These are phyloP conservation scores for Elymus sibiricus DNA, from an alignment of 176 grass and related monocot genomes.

Conservation along the genomic window DNA sequence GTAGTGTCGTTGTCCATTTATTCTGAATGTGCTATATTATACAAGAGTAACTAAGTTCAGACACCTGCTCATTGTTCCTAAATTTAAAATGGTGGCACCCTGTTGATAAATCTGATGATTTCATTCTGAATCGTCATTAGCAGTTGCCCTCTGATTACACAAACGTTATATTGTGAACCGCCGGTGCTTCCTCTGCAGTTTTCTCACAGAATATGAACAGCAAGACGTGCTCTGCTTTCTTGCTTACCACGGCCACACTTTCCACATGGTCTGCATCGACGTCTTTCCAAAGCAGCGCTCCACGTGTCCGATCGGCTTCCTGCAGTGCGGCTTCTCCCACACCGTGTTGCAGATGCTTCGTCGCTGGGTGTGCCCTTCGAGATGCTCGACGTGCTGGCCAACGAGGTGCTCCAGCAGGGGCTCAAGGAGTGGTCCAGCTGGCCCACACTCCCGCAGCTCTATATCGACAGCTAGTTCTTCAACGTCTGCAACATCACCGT, in stretches of 20 bases:
- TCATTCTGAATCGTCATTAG: not conserved
- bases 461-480: conserved; percentile 61
- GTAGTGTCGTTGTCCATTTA: not conserved
- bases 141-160: not conserved
- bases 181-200: no score
- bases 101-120: not conserved
- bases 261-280: no score
- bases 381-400: conserved; percentile 25
- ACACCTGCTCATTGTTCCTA: not conserved
- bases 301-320: no score
- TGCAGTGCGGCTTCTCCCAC: no score
- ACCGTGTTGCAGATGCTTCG: no score
- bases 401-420: conserved; percentile 64
- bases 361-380: no score
- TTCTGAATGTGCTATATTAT: not conserved
- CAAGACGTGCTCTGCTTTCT: no score
- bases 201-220: no score
- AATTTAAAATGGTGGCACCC: not conserved
- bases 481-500: no score
- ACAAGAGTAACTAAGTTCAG: not conserved
- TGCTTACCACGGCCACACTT: no score
- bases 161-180: no score
- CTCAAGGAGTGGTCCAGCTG: conserved; percentile 89
- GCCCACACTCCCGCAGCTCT: conserved; percentile 77
- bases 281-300: no score